Base-by-base conservation (phyloP, 2,329 filamentous ascomycete species). In the Colletotrichum siamense region DNA sequence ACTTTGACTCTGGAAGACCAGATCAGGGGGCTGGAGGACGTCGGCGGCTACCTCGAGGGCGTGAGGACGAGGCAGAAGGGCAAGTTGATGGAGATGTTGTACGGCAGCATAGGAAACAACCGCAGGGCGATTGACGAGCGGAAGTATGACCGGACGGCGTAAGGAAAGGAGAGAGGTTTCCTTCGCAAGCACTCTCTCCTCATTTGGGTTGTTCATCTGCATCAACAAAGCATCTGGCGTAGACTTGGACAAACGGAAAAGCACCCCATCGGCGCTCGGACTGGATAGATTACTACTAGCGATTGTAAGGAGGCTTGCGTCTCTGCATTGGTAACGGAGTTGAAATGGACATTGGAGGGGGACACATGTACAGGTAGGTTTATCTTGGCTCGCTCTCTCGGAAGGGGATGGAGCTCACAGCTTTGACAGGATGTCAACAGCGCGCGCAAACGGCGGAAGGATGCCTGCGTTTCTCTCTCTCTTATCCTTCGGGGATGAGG, bases 1-100 rank as follows among this genome's bases (percentile, higher is more conserved):
- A 94, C 92, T 30, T 87, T 96, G 22, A 93, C 93, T 2, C 89
- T 98, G 22, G 95, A 96, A 77, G 95, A 96, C 81, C 96, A 99
- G 87, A 95, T 99, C 79, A 89, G 89, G 61, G 96, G 96, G 6
- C 85, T 99, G 24, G 94, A 95, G 80, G 93, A 94, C 28, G 96
- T 95, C 5, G 95, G 96, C 79, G 90, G 90, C 15, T 95, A 98
- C 82, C 89, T 99, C 12, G 93, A 94, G 77, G 91, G 89, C 10
- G 92, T 98, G 49, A 88, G 96, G 55, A 91, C 95, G 78, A 90
- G 91, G 79, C 96, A 98, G 86, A 97, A 96, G 88, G 91, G 92
- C 74, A 95, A 95, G 85, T 88, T 97, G 80, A 92, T 97, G 90
- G 93, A 96, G 86, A 92, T 94, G 85, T 85, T 98, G 4, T 96